Base-by-base conservation (phyloP, 106 monocot species). In the Vanilla planifolia region DNA sequence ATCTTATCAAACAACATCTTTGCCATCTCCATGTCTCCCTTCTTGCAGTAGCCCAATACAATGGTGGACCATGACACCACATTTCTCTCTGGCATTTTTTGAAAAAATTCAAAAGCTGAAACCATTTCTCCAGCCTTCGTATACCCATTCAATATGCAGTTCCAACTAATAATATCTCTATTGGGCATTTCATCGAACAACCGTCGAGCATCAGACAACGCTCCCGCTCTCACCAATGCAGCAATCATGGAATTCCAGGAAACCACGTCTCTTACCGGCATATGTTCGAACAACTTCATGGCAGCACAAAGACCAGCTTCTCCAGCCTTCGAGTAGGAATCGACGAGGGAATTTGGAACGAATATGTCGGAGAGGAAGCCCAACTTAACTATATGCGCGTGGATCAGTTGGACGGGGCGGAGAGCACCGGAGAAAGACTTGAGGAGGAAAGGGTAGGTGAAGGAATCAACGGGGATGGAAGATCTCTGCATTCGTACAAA, bases 31-130 rank as follows among this genome's bases (percentile, higher is more conserved):
- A 89, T 66, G 35, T 93, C 88, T 23, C 79, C 88, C 33, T 55
- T 51, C 45, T 75, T 77, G 45, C 93, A 79, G 55, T 75, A 93
- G 3, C 88, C 93, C 1, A 66, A 73, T 2, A 93, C 53, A 22
- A 93, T 29, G 0, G 80, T 81, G 1, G 88, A 85, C 93, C 93
- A 93, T 0, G 93, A 93, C 0, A 93, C 79, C 6, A 89, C 85
- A 64, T 82, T 93, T 59, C 89, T 70, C 66, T 70, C 67, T 1
- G 81, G 74, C 75, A 85, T 85, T 17, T 17, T 65, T 62, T 71
- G 51, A 45, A 93, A 89, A 62, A 89, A 41, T n/a, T 79, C 62
- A 26, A 93, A 93, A 0, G 82, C 93, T 33, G 25, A 52, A 6
- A 79, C 84, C 79, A 73, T 70, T 5, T 88, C 73, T 0, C 88